Percentiles rank a stretch among this genome's conserved stretches.
Conservation (phyloP, 371 early-diverging fungal genomes). For the Funneliformis caledonium region DNA sequence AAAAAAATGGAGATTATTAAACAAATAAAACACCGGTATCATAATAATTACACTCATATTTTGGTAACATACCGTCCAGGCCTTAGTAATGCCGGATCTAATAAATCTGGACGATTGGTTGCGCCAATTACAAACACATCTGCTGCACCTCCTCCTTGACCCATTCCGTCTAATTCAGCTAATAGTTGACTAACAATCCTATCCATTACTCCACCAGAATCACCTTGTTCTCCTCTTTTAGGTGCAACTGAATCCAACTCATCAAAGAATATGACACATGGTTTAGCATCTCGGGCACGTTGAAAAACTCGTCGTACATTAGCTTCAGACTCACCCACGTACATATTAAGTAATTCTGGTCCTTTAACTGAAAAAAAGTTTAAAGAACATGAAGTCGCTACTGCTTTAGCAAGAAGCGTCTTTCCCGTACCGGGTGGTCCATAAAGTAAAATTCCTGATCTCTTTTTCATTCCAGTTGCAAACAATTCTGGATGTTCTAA, state of each 20-base stretch:
- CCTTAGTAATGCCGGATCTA: constrained; percentile 97
- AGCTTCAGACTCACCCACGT: constrained; percentile 96
- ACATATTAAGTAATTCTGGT: constrained; percentile 95
- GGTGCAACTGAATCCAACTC: constrained; percentile 99
- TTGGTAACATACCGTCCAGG: constrained; percentile 79
- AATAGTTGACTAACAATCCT: constrained; percentile 95
- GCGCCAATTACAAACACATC: constrained; percentile 99
- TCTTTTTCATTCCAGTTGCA: constrained; percentile 95
- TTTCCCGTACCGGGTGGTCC: constrained; percentile 99
- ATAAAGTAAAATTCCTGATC: constrained; percentile 94
- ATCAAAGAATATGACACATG: constrained; percentile 99
- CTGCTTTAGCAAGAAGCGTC: constrained; percentile 98
- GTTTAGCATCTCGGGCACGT: constrained; percentile 96
- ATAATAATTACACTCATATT: neutral
- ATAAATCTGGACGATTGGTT: constrained; percentile 98
- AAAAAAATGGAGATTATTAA: constrained; percentile 16
- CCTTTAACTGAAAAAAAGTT: constrained; percentile 99
- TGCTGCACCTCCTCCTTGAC: constrained; percentile 62
- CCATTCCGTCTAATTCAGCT: constrained; percentile 95
- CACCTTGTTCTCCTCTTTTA: constrained; percentile 95
- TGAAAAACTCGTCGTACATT: constrained; percentile 98
- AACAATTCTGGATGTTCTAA: constrained; percentile 97
- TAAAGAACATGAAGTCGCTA: constrained; percentile 96
- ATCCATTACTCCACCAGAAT: constrained; percentile 98
- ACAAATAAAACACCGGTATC: constrained; percentile 35